A percentile compares a stretch with the other conserved stretches of the same genome.
phyloP scores from a whole-genome alignment of 805 yeast species.

The Priceomyces carsonii region DNA sequence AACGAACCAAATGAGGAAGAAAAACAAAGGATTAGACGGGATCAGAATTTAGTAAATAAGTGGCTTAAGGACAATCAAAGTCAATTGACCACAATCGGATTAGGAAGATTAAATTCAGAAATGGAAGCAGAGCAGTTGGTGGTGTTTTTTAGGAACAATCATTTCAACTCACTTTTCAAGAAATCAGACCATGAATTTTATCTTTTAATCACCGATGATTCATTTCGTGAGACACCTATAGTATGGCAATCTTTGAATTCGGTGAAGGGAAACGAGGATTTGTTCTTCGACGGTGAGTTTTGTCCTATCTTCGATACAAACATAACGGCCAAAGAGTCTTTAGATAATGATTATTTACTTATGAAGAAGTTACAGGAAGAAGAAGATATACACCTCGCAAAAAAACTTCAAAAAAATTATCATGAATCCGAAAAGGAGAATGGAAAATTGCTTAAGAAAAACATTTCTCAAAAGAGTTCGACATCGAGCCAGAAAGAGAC shows the following conservation, averaged over 20 bases:
- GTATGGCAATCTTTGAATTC: conserved; percentile 83
- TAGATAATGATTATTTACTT: conserved; percentile 26
- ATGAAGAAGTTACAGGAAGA: conserved; percentile 55
- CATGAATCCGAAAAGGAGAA: conserved; percentile 8
- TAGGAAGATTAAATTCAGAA: conserved; percentile 43
- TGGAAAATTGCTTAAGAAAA: too few species aligned
- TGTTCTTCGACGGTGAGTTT: conserved; percentile 68
- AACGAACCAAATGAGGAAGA: conserved; percentile 11
- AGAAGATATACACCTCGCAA: conserved; percentile 56
- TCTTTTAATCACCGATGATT: conserved; percentile 72
- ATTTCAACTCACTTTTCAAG: conserved; percentile 72
- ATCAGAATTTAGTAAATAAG: conserved; percentile 18
- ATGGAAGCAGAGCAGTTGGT: conserved; percentile 57
- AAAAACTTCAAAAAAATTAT: conserved; percentile 39
- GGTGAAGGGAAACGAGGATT: conserved; percentile 67
- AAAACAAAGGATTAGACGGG: conserved; percentile 3
- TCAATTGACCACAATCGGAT: conserved; percentile 74
- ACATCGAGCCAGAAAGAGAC: too few species aligned
- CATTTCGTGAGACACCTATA: conserved; percentile 50
- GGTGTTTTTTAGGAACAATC: conserved; percentile 87
- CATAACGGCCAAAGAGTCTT: conserved; percentile 9
- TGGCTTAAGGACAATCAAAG: conserved; percentile 64
- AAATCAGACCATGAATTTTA: conserved; percentile 50
- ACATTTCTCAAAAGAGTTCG: too few species aligned
- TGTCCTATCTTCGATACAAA: conserved; percentile 40